Evolutionary conservation across 306 rosid genomes (phyloP).

Genomic region (Pterocarpus santalinus): DNA sequence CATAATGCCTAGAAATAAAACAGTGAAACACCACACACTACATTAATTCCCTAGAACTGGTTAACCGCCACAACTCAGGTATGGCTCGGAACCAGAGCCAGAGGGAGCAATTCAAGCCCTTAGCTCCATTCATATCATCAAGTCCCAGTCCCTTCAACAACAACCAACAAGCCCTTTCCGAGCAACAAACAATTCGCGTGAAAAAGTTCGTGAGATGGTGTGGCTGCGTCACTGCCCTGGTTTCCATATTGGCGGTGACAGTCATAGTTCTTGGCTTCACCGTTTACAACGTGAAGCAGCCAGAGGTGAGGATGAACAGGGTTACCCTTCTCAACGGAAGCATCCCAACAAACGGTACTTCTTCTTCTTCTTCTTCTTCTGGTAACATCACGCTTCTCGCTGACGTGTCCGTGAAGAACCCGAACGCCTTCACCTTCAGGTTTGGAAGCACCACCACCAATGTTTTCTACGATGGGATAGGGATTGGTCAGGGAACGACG

Average conservation of each 20-base stretch:
- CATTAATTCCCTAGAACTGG: no score
- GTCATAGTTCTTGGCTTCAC: constrained; percentile 57
- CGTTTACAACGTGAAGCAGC: constrained; percentile 60
- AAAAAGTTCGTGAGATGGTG: constrained; percentile 39
- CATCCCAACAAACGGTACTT: neutral
- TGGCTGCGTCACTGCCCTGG: constrained; percentile 56
- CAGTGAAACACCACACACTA: neutral
- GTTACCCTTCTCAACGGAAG: constrained; percentile 14
- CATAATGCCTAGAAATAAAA: neutral
- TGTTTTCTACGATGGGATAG: constrained; percentile 35
- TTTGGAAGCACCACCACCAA: constrained; percentile 19
- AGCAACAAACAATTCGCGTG: neutral
- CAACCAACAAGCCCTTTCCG: neutral
- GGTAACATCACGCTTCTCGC: constrained; percentile 31
- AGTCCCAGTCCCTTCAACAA: constrained; percentile 11
- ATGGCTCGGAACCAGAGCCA: constrained; percentile 42
- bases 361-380: neutral
- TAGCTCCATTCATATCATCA: constrained; percentile 49
- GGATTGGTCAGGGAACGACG: constrained; percentile 31
- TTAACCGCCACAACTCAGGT: neutral
- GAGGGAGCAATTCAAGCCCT: constrained; percentile 41
- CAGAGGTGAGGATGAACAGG: constrained; percentile 40
- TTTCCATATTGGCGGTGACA: constrained; percentile 49
- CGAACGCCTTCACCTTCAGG: constrained; percentile 48
- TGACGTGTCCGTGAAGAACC: constrained; percentile 49